Percentiles rank a stretch among this genome's conserved stretches.
These are phyloP conservation scores for Phytophthora podocarpi DNA, from an alignment of 352 stramenopile genomes.

Conservation along the genomic window DNA sequence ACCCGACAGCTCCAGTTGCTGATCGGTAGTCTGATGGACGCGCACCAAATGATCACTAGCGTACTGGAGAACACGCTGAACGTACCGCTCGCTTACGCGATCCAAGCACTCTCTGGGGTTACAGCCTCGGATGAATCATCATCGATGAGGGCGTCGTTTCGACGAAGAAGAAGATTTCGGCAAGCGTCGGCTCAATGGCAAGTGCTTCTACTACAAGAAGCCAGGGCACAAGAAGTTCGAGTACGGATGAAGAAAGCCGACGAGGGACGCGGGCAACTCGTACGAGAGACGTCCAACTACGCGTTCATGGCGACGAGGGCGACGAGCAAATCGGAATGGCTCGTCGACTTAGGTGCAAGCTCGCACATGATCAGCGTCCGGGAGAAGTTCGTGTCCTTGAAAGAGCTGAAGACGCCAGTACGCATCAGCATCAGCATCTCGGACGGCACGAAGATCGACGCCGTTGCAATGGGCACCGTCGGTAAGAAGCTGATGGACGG, in stretches of 20 bases:
- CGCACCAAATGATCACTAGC: no score
- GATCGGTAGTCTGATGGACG: no score
- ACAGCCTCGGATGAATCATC: no score
- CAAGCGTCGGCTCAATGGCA: slow-evolving; percentile 3
- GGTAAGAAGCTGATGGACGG: slow-evolving; percentile 6
- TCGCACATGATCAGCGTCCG: no score
- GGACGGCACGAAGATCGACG: slow-evolving; percentile 19
- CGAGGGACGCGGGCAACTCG: background rate
- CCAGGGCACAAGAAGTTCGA: slow-evolving; percentile 5
- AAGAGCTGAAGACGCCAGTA: slow-evolving; percentile 13
- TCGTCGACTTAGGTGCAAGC: background rate
- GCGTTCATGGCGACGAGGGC: background rate
- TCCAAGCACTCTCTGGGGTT: no score
- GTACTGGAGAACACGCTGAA: no score
- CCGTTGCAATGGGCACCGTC: slow-evolving; percentile 15
- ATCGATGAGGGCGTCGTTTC: no score
- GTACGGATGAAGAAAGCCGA: no score
- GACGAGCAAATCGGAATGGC: background rate
- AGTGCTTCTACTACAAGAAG: slow-evolving; percentile 11
- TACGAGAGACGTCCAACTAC: no score
- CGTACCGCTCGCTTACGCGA: no score
- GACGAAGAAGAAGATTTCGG: no score
- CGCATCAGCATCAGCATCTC: slow-evolving; percentile 11
- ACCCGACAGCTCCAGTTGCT: no score
- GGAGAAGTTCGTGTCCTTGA: slow-evolving; percentile 15